A percentile compares a stretch with the other conserved stretches of the same genome.
phyloP scores from a whole-genome alignment of 140 eudicot species.

The Anethum foeniculum region DNA sequence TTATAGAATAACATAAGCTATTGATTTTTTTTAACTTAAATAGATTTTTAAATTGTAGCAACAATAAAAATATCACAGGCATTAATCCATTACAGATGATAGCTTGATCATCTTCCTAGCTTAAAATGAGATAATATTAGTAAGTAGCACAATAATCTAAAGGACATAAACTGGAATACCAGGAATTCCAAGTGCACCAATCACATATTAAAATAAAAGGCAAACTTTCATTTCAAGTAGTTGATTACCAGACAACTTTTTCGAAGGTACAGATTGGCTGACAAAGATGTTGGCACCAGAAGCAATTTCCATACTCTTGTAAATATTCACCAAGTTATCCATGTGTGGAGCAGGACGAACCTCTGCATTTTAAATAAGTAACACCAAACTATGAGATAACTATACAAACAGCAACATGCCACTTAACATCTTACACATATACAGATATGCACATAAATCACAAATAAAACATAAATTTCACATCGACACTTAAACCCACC shows the following conservation, averaged over 20 bases:
- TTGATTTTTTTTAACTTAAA: background rate
- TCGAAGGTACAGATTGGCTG: constrained; percentile 47
- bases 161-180: too few species aligned
- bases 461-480: background rate
- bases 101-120: background rate
- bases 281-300: constrained; percentile 63
- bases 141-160: background rate
- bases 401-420: background rate
- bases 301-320: constrained; percentile 92
- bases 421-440: background rate
- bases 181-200: background rate
- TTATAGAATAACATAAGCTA: background rate
- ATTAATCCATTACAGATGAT: too few species aligned
- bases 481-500: background rate
- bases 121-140: background rate
- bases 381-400: background rate
- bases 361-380: constrained; percentile 33
- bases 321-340: constrained; percentile 84
- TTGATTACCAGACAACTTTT: constrained; percentile 48
- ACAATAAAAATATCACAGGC: background rate
- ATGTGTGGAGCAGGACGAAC: constrained; percentile 93
- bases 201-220: background rate
- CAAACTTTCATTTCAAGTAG: background rate
- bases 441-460: background rate
- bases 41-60: background rate